Conservation (phyloP, 306 rosid genomes). For the Argentina anserina region DNA sequence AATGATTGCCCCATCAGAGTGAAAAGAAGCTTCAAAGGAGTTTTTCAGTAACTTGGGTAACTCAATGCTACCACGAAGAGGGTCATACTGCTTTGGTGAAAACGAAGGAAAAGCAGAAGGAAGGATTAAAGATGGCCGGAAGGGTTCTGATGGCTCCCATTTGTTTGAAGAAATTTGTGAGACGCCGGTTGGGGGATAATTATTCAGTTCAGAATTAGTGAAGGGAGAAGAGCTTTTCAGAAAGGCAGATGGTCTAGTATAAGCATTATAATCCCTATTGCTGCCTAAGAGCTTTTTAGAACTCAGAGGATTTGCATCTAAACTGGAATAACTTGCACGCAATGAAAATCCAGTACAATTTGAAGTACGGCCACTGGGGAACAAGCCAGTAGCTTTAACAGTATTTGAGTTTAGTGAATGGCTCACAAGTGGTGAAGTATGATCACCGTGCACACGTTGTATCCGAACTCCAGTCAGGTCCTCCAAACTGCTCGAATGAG, state of each 20-base stretch:
- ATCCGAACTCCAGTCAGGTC: constrained; percentile 35
- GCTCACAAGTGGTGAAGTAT: constrained; percentile 27
- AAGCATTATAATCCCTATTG: constrained; percentile 35
- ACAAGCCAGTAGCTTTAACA: constrained; percentile 22
- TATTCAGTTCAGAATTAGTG: constrained; percentile 43
- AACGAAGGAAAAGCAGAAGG: constrained; percentile 44
- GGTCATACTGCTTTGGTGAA: constrained; percentile 60
- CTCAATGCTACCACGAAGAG: constrained; percentile 69
- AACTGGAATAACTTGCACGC: constrained; percentile 39
- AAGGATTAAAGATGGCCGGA: constrained; percentile 74
- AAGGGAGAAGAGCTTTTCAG: constrained; percentile 36
- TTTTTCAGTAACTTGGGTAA: constrained; percentile 62
- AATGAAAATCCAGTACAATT: constrained; percentile 36
- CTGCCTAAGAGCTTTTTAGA: constrained; percentile 36
- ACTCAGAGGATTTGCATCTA: constrained; percentile 25
- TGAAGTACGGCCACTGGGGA: constrained; percentile 32
- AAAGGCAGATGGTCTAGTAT: constrained; percentile 32
- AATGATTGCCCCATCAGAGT: constrained; percentile 41
- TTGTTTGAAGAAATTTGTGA: constrained; percentile 41
- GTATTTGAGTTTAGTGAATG: constrained; percentile 31
- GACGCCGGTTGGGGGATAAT: constrained; percentile 33
- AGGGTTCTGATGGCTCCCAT: constrained; percentile 96
- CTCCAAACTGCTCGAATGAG: constrained; percentile 38
- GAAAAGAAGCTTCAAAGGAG: constrained; percentile 51
- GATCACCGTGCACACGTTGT: constrained; percentile 30